These are phyloP conservation scores for Phytopythium boreale DNA, from an alignment of 352 stramenopile species.

Conservation along the genomic window DNA sequence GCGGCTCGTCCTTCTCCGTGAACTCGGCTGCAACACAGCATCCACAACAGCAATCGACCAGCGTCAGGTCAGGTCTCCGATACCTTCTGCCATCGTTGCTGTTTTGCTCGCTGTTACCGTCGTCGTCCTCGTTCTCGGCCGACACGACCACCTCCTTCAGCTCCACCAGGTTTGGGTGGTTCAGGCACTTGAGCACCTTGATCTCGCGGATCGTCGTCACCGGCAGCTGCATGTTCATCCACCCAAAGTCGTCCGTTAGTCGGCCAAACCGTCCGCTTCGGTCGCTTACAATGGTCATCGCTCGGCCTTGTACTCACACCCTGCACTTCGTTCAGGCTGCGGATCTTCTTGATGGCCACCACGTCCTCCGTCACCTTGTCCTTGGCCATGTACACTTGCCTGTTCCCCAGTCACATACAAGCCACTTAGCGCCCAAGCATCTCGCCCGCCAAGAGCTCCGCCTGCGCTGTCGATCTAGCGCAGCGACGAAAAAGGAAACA, in stretches of 20 bases:
- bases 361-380: conserved; percentile 80
- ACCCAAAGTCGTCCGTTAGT: not conserved
- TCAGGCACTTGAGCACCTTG: conserved; percentile 97
- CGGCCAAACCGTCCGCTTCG: too few species aligned
- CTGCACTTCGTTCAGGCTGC: conserved; percentile 88
- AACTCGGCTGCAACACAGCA: conserved; percentile 46
- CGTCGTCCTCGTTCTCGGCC: conserved; percentile 79
- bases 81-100: not conserved
- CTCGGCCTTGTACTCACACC: conserved; percentile 40
- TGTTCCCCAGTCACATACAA: conserved; percentile 13
- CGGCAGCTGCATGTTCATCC: conserved; percentile 61
- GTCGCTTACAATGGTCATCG: too few species aligned
- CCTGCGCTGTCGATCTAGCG: not conserved
- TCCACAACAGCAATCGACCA: not conserved
- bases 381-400: conserved; percentile 88
- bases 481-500: too few species aligned
- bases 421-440: not conserved
- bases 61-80: not conserved
- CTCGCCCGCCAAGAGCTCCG: not conserved
- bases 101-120: conserved; percentile 32
- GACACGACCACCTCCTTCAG: conserved; percentile 96
- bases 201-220: conserved; percentile 97
- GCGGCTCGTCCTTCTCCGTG: conserved; percentile 76
- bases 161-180: conserved; percentile 94
- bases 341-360: conserved; percentile 92